Evolutionary conservation across 441 rosid species (phyloP), one percentile per base, ranked within the genome.

Genomic region (Adansonia rubrostipa): DNA sequence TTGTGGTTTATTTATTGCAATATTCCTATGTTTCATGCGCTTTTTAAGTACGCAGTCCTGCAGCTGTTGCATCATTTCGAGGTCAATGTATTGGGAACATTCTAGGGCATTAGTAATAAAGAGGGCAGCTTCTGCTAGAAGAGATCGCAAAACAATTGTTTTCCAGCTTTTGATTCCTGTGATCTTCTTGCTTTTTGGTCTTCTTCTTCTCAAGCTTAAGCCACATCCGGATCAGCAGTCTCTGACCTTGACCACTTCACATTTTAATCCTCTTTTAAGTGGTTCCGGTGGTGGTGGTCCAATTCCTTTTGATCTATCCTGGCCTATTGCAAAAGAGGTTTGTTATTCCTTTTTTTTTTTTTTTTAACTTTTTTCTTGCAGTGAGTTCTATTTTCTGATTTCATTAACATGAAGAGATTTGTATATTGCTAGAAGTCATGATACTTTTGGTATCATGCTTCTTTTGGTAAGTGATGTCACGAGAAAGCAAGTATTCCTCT

Each of bases 281-380:
- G 95, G 99, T 64, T 88, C 90, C 0, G 98, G 99, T 1, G 99
- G 99, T 42, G 99, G 99, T 51, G 99, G 98, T 83, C 99, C 98
- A 67, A 93, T 96, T 88, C 95, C 99, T 66, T 94, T 87, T 88
- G 88, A 89, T 88, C 84, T 92, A 17, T 87, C 96, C 51, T 78
- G 79, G 87, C 98, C 95, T 78, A 86, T 92, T 80, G 88, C 95
- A 67, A 86, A 86, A 70, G 94, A 96, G 99, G 99, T 96, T 71
- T 58, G 83, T 80, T 61, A 47, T 5, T 36, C 42, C 42, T 36
- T 36, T 36, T 36, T 5, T 36, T 36, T 36, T 61, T 54, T 73
- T 20, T 77, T 76, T 42, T 66, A 7, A 6, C 56, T 20, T 74
- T 20, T 78, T 60, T 63, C 77, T 67, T 67, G 28, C 77, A 20